A percentile compares a stretch with the other conserved stretches of the same genome.
These are phyloP conservation scores for Colletotrichum falcatum DNA, from an alignment of 2,329 filamentous ascomycete species.

Conservation along the genomic window DNA sequence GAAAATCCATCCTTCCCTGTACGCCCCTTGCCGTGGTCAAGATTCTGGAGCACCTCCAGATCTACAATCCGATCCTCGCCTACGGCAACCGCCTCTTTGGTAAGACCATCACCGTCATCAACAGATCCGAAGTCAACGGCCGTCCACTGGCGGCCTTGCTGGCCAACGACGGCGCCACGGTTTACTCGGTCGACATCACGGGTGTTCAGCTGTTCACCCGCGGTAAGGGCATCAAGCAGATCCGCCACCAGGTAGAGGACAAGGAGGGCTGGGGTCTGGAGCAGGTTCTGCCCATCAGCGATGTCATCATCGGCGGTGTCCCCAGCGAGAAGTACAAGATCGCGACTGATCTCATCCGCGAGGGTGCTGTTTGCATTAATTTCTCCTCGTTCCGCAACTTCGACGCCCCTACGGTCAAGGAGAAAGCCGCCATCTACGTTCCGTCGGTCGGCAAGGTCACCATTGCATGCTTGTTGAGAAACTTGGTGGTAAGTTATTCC, in stretches of 20 bases:
- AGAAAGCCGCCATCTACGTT: slow-evolving; percentile 96
- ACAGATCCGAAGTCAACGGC: slow-evolving; percentile 95
- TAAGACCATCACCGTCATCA: slow-evolving; percentile 95
- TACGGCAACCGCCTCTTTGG: slow-evolving; percentile 94
- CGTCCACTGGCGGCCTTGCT: slow-evolving; percentile 91
- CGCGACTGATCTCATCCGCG: slow-evolving; percentile 82
- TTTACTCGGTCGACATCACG: slow-evolving; percentile 94
- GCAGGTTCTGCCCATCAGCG: slow-evolving; percentile 86
- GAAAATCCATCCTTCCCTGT: slow-evolving; percentile 95
- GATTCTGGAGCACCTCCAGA: slow-evolving; percentile 93
- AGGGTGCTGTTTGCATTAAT: slow-evolving; percentile 98
- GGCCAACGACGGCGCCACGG: slow-evolving; percentile 94
- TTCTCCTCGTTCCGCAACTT: slow-evolving; percentile 98
- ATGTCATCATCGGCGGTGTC: slow-evolving; percentile 95
- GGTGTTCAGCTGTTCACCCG: slow-evolving; percentile 93
- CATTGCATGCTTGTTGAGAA: slow-evolving; percentile 89
- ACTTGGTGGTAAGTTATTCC: slow-evolving; percentile 78
- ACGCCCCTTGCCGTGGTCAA: slow-evolving; percentile 97
- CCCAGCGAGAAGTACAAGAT: slow-evolving; percentile 92
- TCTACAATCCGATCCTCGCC: slow-evolving; percentile 95
- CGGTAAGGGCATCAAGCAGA: slow-evolving; percentile 86
- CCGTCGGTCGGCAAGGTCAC: slow-evolving; percentile 98
- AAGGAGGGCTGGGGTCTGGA: slow-evolving; percentile 83
- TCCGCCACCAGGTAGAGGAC: slow-evolving; percentile 87
- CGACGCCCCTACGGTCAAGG: slow-evolving; percentile 84